Percentiles rank a stretch among this genome's conserved stretches.
Conservation (phyloP, 306 rosid genomes). For the Fragaria vesca region DNA sequence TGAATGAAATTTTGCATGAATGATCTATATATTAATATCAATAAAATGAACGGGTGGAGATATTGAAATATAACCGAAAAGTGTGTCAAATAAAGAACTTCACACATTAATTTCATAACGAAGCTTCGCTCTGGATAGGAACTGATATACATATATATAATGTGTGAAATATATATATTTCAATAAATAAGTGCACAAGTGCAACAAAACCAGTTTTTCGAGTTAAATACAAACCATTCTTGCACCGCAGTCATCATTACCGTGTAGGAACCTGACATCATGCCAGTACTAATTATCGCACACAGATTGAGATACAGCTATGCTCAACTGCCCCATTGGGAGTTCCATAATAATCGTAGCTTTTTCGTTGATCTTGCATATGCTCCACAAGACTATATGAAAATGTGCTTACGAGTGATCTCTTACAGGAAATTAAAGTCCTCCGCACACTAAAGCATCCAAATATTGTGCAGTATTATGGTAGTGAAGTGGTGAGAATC, state of each 20-base stretch:
- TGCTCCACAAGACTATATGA: conserved; percentile 6
- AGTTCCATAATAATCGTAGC: background rate
- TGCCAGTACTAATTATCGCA: background rate
- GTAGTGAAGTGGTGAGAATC: conserved; percentile 76
- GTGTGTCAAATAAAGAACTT: no score
- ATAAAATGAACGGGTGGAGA: background rate
- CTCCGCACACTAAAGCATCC: conserved; percentile 72
- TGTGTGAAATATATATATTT: no score
- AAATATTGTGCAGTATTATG: conserved; percentile 85
- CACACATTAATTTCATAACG: no score
- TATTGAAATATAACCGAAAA: no score
- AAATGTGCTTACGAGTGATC: conserved; percentile 25
- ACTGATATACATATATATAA: no score
- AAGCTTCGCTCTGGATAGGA: no score
- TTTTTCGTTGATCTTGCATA: background rate
- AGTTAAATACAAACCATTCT: background rate
- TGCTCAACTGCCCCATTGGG: background rate
- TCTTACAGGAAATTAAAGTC: conserved; percentile 79
- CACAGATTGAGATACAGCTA: background rate
- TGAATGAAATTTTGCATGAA: background rate
- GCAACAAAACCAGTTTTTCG: no score
- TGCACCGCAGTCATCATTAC: background rate
- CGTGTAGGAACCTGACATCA: background rate
- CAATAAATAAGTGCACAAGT: no score
- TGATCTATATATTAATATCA: no score